Evolutionary conservation across 2,329 filamentous ascomycete species (phyloP), one percentile per base, ranked within the genome.

Genomic region (Septoria linicola): DNA sequence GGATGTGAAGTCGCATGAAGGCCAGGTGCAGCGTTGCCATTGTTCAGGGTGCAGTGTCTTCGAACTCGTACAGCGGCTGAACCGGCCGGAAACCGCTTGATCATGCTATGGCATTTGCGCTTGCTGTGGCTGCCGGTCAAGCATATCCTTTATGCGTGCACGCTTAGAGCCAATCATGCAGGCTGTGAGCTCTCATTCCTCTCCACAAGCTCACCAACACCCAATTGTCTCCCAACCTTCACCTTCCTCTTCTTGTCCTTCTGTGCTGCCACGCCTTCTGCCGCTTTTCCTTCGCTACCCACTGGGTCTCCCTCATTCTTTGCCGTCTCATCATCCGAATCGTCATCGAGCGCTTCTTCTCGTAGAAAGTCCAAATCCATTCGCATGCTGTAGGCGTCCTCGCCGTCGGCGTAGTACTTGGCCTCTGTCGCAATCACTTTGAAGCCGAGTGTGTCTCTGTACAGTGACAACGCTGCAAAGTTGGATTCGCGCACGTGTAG

Each of bases 401-500:
- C 93, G 54, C 92, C 92, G 70, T 99, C 93, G 51, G 93, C 93
- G 70, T 99, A 99, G 80, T 96, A 96, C 74, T 91, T 93, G 41
- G 80, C 70, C 73, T 95, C 89, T 8, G 86, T 83, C 76, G 90
- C 93, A 59, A 93, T 89, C 61, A 88, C 87, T 68, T 84, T 81
- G 78, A 96, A 97, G 48, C 89, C 85, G 1, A 96, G 82, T 0
- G 91, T 96, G 68, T 95, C 87, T 63, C 89, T 85, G 80, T 99
- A 99, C 17, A 99, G 81, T 64, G 88, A 88, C 57, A 96, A 82
- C 20, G 93, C 93, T 5, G 93, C 93, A 55, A 82, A 81, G 78
- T 99, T 99, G 72, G 88, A 93, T 46, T 96, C 83, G 66, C 93
- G 91, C 59, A 99, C 93, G 76, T 99, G 93, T 27, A 99, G 82